Base-by-base conservation (phyloP, 2,329 filamentous ascomycete species). In the Paracoccidioides lutzii region DNA sequence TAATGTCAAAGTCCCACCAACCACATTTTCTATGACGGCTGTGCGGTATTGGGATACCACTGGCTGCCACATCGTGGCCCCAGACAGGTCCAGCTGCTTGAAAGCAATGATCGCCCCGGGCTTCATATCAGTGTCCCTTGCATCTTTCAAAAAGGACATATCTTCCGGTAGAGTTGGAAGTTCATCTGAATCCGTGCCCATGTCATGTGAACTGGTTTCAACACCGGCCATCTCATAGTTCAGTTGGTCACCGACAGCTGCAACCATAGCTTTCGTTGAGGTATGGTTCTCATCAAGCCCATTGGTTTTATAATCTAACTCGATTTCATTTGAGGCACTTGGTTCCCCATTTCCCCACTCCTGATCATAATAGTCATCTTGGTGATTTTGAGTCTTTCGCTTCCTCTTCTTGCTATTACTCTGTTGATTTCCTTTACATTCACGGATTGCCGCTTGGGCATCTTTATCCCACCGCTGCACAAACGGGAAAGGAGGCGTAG, bases 401-500 rank as follows among this genome's bases (percentile, higher is more conserved):
- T 78, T 79, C 58, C 77, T 75, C 61, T 81, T 72, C 58, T 66
- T 71, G 38, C 62, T 62, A 33, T 55, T 60, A 12, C 63, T 62
- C 2, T 57, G 38, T 38, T 55, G 49, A 55, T 59, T 65, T 28
- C 65, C 69, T 59, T 68, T 71, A 57, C 61, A 67, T 59, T 68
- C 67, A 56, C 64, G 70, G 60, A 75, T 76, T 64, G 60, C 65
- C 52, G 64, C 60, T 54, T 80, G 78, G 63, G 90, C 87, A 58
- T 89, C 84, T 3, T 81, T 79, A 69, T 95, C 88, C 91, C 90
- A 96, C 49, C 87, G 81, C 68, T 96, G 90, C 14, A 87, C 76
- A 68, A 96, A 96, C 0, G 90, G 90, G 65, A 94, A 96, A 0
- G 90, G 88, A 0, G 91, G 90, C 38, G 87, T 79, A 54, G 80